These are phyloP conservation scores for Iberis amara DNA, from an alignment of 441 rosid species.

Conservation along the genomic window DNA sequence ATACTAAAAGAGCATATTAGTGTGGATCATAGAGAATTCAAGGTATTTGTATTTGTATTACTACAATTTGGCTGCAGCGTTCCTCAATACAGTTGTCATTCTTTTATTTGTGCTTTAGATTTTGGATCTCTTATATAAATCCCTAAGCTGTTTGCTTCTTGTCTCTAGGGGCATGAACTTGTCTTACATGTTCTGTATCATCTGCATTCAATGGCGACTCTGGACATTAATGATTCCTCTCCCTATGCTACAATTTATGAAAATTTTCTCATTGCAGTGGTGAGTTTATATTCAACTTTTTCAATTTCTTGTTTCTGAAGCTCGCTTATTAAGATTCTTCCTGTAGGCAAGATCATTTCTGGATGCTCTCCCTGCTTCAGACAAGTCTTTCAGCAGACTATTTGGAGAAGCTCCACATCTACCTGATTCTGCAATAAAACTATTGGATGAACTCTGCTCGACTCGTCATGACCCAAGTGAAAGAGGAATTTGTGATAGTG, in stretches of 20 bases:
- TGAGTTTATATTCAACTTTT: slow-evolving; percentile 37
- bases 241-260: slow-evolving; percentile 64
- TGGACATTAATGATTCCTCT: slow-evolving; percentile 46
- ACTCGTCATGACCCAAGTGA: slow-evolving; percentile 60
- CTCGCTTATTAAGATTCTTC: slow-evolving; percentile 31
- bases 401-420: slow-evolving; percentile 91
- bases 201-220: slow-evolving; percentile 58
- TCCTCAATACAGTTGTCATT: slow-evolving; percentile 10
- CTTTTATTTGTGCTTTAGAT: slow-evolving; percentile 6
- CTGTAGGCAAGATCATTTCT: slow-evolving; percentile 85
- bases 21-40: slow-evolving; percentile 65
- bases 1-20: slow-evolving; percentile 73
- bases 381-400: slow-evolving; percentile 94
- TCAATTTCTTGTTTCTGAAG: slow-evolving; percentile 27
- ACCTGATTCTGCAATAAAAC: slow-evolving; percentile 71
- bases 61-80: slow-evolving; percentile 3
- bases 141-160: slow-evolving; percentile 29
- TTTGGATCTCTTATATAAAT: slow-evolving; percentile 14
- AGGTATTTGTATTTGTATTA: slow-evolving; percentile 55
- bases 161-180: slow-evolving; percentile 88
- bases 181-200: slow-evolving; percentile 81
- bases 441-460: slow-evolving; percentile 82
- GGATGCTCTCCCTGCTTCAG: slow-evolving; percentile 86
- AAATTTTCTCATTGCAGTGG: slow-evolving; percentile 82
- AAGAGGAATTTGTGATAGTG: slow-evolving; percentile 68